These are phyloP conservation scores for Elaphomyces granulatus DNA, from an alignment of 495 filamentous ascomycete species.

Conservation along the genomic window DNA sequence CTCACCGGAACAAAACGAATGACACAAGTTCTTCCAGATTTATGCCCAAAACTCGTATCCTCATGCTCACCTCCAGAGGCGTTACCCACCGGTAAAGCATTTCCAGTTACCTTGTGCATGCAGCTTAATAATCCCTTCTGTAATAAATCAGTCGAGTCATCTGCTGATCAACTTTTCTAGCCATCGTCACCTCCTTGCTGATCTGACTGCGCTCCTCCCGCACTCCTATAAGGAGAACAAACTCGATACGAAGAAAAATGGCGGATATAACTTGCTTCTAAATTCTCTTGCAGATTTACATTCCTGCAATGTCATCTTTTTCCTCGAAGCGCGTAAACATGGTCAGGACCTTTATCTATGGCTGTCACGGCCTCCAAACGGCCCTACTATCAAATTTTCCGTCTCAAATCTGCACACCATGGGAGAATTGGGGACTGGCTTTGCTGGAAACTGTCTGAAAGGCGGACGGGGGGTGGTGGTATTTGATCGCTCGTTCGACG, in stretches of 20 bases:
- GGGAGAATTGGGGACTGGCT: slow-evolving; percentile 56
- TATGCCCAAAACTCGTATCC: slow-evolving; percentile 51
- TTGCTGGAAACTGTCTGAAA: slow-evolving; percentile 92
- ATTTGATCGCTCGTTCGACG: slow-evolving; percentile 78
- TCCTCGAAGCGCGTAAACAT: slow-evolving; percentile 84
- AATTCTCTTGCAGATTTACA: slow-evolving; percentile 96
- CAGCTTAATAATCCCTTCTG: background rate
- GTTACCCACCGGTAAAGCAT: slow-evolving; percentile 78
- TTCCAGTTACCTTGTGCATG: no score
- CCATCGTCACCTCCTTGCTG: slow-evolving; percentile 85
- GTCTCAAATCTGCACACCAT: slow-evolving; percentile 68
- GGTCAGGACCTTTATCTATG: slow-evolving; percentile 63
- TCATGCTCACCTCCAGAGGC: slow-evolving; percentile 80
- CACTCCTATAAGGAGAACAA: slow-evolving; percentile 92
- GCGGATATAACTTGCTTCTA: slow-evolving; percentile 61
- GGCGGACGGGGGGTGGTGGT: slow-evolving; percentile 89
- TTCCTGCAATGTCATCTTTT: slow-evolving; percentile 97
- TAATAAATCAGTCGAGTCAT: slow-evolving; percentile 3
- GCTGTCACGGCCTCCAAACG: slow-evolving; percentile 89
- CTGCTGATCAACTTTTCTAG: slow-evolving; percentile 25
- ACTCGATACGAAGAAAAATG: slow-evolving; percentile 77
- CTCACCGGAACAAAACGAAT: slow-evolving; percentile 13
- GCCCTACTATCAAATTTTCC: slow-evolving; percentile 70
- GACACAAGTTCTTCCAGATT: slow-evolving; percentile 18
- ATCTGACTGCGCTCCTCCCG: slow-evolving; percentile 77